Conservation (phyloP, 2,329 filamentous ascomycete species). For the Immersiporthe knoxdaviesiana region DNA sequence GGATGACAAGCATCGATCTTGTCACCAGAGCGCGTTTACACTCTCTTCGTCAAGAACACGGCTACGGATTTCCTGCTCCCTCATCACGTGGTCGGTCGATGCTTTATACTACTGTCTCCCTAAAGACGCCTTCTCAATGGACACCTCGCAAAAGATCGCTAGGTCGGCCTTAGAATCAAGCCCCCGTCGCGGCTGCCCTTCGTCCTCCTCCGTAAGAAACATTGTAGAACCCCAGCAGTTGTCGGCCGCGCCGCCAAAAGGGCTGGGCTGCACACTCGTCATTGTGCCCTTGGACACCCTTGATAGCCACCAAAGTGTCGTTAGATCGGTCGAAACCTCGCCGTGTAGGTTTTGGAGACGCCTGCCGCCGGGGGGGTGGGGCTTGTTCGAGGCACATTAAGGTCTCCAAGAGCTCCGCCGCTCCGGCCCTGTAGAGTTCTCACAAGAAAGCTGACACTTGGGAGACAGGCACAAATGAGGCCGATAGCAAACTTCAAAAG, state of each 20-base stretch:
- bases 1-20: background rate
- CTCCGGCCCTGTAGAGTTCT: background rate
- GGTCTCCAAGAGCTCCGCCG: background rate
- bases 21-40: background rate
- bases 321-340: background rate
- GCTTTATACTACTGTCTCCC: background rate
- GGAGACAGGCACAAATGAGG: slow-evolving; percentile 36
- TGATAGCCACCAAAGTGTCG: background rate
- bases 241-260: background rate
- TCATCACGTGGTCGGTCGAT: background rate
- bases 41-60: background rate
- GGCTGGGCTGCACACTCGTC: background rate
- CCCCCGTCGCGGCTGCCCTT: background rate
- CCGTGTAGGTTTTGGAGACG: too few species aligned
- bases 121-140: too few species aligned
- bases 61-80: background rate
- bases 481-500: slow-evolving; percentile 36
- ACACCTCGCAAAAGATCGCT: background rate
- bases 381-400: background rate
- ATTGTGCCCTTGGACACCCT: background rate
- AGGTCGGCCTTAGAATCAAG: background rate
- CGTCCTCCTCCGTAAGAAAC: background rate
- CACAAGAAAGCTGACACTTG: slow-evolving; percentile 31
- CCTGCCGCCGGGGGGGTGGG: background rate
- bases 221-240: background rate